Conservation (phyloP, 2,329 filamentous ascomycete species). For the Dendryphion nanum region DNA sequence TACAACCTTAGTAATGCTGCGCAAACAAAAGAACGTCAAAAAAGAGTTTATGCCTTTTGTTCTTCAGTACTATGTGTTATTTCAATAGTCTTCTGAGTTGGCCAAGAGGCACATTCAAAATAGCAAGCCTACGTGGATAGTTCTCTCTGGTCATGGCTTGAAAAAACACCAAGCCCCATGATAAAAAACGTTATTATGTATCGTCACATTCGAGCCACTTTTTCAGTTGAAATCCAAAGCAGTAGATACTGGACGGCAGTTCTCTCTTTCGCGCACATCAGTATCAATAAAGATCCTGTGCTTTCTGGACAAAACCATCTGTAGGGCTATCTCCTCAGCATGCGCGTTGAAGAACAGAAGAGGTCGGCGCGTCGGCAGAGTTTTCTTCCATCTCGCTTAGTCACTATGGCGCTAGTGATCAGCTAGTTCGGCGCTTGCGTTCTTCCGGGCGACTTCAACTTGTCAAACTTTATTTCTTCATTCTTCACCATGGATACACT, state of each 20-base stretch:
- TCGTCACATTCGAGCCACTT: conserved; percentile 53
- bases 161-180: not conserved
- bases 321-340: conserved; percentile 32
- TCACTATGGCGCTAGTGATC: conserved; percentile 22
- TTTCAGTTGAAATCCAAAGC: conserved; percentile 50
- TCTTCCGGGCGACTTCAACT: conserved; percentile 18
- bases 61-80: not conserved
- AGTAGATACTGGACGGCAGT: conserved; percentile 52
- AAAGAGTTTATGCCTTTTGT: not conserved
- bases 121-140: too few relatives aligned
- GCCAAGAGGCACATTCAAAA: too few relatives aligned
- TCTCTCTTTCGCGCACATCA: conserved; percentile 44
- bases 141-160: too few relatives aligned
- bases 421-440: conserved; percentile 21
- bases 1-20: not conserved
- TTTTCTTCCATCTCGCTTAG: conserved; percentile 29
- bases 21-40: not conserved
- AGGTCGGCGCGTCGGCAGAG: conserved; percentile 9
- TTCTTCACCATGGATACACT: conserved; percentile 50
- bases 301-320: conserved; percentile 35
- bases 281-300: conserved; percentile 46
- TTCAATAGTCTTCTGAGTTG: not conserved
- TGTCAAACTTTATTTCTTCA: conserved; percentile 21
- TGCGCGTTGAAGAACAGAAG: conserved; percentile 28
- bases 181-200: conserved; percentile 31